A percentile compares a stretch with the other conserved stretches of the same genome.
phyloP scores from a whole-genome alignment of 2,329 filamentous ascomycete genomes.

The Clathrospora elynae region DNA sequence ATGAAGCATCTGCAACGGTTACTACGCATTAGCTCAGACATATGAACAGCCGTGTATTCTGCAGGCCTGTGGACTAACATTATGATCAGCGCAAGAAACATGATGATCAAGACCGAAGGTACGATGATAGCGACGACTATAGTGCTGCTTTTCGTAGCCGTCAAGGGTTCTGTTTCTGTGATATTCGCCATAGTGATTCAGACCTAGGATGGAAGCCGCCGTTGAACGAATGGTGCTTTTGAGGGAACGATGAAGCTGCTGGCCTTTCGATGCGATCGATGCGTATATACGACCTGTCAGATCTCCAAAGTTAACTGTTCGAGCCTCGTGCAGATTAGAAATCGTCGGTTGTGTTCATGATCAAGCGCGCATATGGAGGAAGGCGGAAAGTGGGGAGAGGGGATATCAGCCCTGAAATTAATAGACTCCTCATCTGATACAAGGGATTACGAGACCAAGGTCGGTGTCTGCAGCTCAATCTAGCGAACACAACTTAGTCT shows the following conservation, averaged over 20 bases:
- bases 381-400: conserved; percentile 7
- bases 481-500: conserved; percentile 19
- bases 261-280: conserved; percentile 1
- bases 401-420: conserved; percentile 9
- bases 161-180: conserved; percentile 9
- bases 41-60: neutral
- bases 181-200: conserved; percentile 20
- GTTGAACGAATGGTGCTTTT: neutral
- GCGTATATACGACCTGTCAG: conserved; percentile 7
- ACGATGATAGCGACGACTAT: conserved; percentile 40
- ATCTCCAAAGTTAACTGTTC: conserved; percentile 14
- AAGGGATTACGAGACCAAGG: conserved; percentile 19
- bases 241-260: neutral
- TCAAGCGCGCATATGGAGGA: conserved; percentile 4
- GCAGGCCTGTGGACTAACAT: conserved; percentile 28
- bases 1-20: conserved; percentile 31
- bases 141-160: conserved; percentile 16
- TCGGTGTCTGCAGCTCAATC: conserved; percentile 19
- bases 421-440: conserved; percentile 20
- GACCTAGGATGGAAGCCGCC: neutral
- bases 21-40: conserved; percentile 16
- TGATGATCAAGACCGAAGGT: conserved; percentile 39
- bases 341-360: conserved; percentile 9
- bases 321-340: conserved; percentile 20
- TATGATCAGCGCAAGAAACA: conserved; percentile 37